Conservation (phyloP, 2,329 filamentous ascomycete species). For the Aureobasidium namibiae region DNA sequence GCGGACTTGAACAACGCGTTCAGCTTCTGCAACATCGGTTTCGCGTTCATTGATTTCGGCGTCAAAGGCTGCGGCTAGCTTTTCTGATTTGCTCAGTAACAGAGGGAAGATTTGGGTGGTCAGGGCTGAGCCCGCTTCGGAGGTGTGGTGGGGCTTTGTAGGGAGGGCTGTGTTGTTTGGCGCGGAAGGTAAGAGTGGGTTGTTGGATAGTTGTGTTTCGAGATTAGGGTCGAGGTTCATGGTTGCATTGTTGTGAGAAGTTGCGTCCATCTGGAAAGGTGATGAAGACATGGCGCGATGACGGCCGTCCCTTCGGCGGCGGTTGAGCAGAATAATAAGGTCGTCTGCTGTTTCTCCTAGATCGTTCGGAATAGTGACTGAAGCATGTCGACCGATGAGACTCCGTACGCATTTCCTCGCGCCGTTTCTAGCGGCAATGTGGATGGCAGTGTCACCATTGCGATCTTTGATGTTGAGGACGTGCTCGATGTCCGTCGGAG, state of each 20-base stretch:
- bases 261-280: constrained; percentile 32
- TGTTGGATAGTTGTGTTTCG: background rate
- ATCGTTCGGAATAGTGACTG: constrained; percentile 72
- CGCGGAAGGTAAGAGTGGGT: constrained; percentile 4
- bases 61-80: constrained; percentile 51
- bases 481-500: constrained; percentile 66
- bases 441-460: constrained; percentile 84
- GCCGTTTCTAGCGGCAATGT: constrained; percentile 76
- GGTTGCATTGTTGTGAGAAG: constrained; percentile 14
- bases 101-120: constrained; percentile 53
- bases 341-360: constrained; percentile 78
- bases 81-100: constrained; percentile 37
- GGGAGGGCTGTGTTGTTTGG: constrained; percentile 5
- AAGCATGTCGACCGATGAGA: constrained; percentile 68
- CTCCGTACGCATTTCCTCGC: constrained; percentile 66
- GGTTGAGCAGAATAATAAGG: constrained; percentile 67
- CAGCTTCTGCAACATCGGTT: constrained; percentile 37
- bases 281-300: constrained; percentile 68
- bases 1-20: constrained; percentile 47
- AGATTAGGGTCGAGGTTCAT: background rate
- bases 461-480: constrained; percentile 76
- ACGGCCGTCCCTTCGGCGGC: constrained; percentile 42
- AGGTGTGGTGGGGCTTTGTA: constrained; percentile 28
- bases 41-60: constrained; percentile 69
- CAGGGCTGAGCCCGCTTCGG: constrained; percentile 48